Percentiles rank a stretch among this genome's conserved stretches.
Evolutionary conservation across 2,329 filamentous ascomycete genomes (phyloP).

Genomic region (Alternaria hordeiaustralica): DNA sequence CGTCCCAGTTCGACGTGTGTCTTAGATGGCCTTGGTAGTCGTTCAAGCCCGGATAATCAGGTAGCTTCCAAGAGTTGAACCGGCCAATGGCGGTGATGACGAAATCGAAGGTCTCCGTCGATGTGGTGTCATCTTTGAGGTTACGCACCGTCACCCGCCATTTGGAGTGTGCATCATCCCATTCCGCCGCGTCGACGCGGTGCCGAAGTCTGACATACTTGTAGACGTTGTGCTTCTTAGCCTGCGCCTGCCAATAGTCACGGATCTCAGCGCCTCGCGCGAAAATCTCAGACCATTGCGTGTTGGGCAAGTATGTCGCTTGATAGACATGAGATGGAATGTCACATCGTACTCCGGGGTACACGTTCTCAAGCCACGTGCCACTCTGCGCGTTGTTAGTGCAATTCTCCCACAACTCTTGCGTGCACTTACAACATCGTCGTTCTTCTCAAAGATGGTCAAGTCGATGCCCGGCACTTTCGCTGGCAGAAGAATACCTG

Average conservation of each 20-base stretch:
- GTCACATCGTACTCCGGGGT: constrained; percentile 43
- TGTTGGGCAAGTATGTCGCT: constrained; percentile 53
- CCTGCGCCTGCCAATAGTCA: constrained; percentile 50
- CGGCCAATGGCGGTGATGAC: constrained; percentile 47
- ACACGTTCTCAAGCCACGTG: constrained; percentile 48
- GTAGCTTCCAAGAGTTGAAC: constrained; percentile 43
- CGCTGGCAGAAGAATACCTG: constrained; percentile 69
- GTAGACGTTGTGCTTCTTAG: constrained; percentile 50
- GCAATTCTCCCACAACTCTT: neutral
- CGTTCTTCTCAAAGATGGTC: constrained; percentile 56
- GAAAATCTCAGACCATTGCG: constrained; percentile 53
- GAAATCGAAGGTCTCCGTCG: constrained; percentile 37
- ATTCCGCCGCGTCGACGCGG: constrained; percentile 47
- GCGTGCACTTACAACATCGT: constrained; percentile 41
- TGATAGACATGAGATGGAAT: constrained; percentile 50
- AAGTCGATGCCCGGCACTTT: constrained; percentile 73
- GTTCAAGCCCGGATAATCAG: constrained; percentile 38
- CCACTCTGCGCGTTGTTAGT: constrained; percentile 23
- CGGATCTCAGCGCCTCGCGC: constrained; percentile 51
- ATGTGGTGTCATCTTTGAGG: constrained; percentile 52
- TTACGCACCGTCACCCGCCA: constrained; percentile 66
- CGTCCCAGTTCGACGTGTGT: constrained; percentile 43
- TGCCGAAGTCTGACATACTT: constrained; percentile 49
- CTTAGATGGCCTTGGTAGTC: constrained; percentile 37
- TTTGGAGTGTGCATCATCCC: constrained; percentile 53